Base-by-base conservation (phyloP, 495 filamentous ascomycete species). In the Usnea hakonensis region DNA sequence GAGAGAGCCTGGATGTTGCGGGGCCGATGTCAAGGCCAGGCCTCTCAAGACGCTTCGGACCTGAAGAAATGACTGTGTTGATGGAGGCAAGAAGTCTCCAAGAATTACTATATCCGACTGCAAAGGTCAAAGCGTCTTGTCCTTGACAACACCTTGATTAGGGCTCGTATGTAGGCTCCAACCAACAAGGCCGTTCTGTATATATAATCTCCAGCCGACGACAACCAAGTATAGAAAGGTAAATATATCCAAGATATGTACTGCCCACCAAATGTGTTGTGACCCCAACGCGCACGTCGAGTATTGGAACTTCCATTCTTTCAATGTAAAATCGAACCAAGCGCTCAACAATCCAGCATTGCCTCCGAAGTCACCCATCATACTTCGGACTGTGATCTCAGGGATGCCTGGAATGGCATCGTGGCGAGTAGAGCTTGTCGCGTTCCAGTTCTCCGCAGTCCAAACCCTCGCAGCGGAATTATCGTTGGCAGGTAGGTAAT, bases 351-450 rank as follows among this genome's bases (percentile, higher is more conserved):
- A 76, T 0, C 90, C 95, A 0, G 90, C 92, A 71, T 95, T 91
- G 6, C 94, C 94, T 23, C 84, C 86, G 69, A 85, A 97, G 32
- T 88, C 88, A 30, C 93, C 94, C 94, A 98, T 98, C 94, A 98
- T 97, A 67, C 90, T 95, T n/a, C 90, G 83, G 7, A 97, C 87
- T 0, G 94, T 98, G 57, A 97, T 83, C 74, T 97, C 94, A 3
- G 91, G 77, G n/a, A 96, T 78, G 60, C 75, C 75, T 76, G 41
- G 63, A 28, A 43, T 66, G 54, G 21, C 55, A 28, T 48, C 62
- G 52, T 37, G 58, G 57, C 21, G 54, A 21, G 46, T 19, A 41
- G 6, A n/a, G 33, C 28, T 64, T 28, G 43, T 72, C 61, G 23
- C 65, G 48, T 57, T 71, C 65, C 48, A 68, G 54, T 32, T 65